Percentiles rank a stretch among this genome's conserved stretches.
Evolutionary conservation across 352 stramenopile species (phyloP).

Genomic region (Phytopythium litorale): DNA sequence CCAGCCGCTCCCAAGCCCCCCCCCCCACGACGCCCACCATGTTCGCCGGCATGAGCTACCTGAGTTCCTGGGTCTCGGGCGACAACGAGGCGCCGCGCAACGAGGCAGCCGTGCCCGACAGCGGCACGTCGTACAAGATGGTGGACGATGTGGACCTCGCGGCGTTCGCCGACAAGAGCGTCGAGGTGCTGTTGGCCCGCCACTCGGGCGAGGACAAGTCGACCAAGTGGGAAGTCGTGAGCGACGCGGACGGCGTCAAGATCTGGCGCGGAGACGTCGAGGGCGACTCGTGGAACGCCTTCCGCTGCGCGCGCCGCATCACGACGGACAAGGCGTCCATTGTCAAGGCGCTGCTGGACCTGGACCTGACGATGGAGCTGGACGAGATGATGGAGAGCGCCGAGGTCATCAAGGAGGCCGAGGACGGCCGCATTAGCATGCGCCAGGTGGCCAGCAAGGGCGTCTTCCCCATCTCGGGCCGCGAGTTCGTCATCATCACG

Average conservation of each 20-base stretch:
- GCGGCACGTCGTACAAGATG: slow-evolving; percentile 32
- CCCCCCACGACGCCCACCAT: slow-evolving; percentile 3
- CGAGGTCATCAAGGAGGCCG: slow-evolving; percentile 47
- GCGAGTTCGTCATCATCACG: slow-evolving; percentile 75
- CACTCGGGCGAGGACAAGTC: slow-evolving; percentile 60
- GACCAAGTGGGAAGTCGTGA: slow-evolving; percentile 68
- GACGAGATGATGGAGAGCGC: slow-evolving; percentile 80
- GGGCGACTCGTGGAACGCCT: slow-evolving; percentile 61
- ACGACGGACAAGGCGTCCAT: slow-evolving; percentile 50
- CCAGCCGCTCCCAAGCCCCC: background rate
- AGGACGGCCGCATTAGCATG: slow-evolving; percentile 54
- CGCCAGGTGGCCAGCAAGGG: slow-evolving; percentile 77
- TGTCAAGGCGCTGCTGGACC: slow-evolving; percentile 56
- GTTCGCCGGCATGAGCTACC: slow-evolving; percentile 24
- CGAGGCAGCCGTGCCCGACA: slow-evolving; percentile 22
- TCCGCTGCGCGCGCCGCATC: slow-evolving; percentile 56
- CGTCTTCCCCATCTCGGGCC: slow-evolving; percentile 68
- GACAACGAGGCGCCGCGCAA: slow-evolving; percentile 11
- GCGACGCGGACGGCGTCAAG: slow-evolving; percentile 37
- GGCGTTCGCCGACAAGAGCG: slow-evolving; percentile 57
- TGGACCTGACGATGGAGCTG: slow-evolving; percentile 57
- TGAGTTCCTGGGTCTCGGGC: slow-evolving; percentile 12
- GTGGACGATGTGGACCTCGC: slow-evolving; percentile 59
- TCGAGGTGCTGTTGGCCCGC: slow-evolving; percentile 58
- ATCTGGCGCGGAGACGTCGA: slow-evolving; percentile 71